phyloP scores from a whole-genome alignment of 495 filamentous ascomycete species.

The Xylaria venustula region DNA sequence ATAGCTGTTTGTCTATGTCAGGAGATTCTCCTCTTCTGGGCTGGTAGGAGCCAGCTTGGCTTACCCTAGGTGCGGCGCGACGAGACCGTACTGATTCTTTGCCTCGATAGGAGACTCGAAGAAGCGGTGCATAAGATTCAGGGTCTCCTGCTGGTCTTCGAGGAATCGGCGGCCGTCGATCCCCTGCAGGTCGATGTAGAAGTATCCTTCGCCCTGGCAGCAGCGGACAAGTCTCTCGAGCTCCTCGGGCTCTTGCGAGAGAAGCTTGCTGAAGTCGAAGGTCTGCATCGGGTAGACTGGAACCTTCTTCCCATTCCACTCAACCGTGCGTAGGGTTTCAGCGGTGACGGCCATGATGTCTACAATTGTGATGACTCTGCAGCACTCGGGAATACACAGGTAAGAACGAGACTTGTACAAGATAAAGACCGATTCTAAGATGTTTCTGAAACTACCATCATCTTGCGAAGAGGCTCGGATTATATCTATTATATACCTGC shows the following conservation, averaged over 20 bases:
- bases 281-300: conserved; percentile 51
- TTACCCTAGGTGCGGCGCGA: conserved; percentile 43
- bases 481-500: conserved; percentile 11
- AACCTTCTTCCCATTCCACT: conserved; percentile 51
- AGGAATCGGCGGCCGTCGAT: conserved; percentile 49
- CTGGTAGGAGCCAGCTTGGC: background rate
- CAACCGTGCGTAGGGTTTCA: conserved; percentile 41
- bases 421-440: background rate
- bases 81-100: conserved; percentile 49
- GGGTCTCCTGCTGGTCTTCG: conserved; percentile 45
- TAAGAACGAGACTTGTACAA: background rate
- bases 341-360: conserved; percentile 39
- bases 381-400: conserved; percentile 1
- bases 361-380: conserved; percentile 3
- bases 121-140: conserved; percentile 53
- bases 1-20: conserved; percentile 35
- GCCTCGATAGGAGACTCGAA: conserved; percentile 49
- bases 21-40: conserved; percentile 10
- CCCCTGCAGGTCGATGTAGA: conserved; percentile 53
- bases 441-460: background rate
- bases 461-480: background rate
- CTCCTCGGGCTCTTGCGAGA: conserved; percentile 48
- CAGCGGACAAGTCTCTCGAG: conserved; percentile 47
- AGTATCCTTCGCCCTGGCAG: conserved; percentile 53
- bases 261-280: conserved; percentile 46